These are phyloP conservation scores for Russula olivacea DNA, from an alignment of 768 basidiomycete species.

Conservation along the genomic window DNA sequence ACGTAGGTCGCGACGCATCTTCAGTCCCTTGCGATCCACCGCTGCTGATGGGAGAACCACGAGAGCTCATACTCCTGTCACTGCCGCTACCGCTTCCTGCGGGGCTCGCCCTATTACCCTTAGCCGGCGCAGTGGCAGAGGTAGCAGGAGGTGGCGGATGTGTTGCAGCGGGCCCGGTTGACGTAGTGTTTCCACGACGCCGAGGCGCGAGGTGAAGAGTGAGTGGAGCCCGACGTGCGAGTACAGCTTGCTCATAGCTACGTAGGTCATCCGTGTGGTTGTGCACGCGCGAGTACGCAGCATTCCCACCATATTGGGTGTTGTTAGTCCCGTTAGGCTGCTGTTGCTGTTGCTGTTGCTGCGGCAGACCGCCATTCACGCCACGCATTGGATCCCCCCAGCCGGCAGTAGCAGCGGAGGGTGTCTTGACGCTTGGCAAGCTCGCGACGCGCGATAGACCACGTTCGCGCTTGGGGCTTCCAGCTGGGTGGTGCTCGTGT, in stretches of 20 bases:
- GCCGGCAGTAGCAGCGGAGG: slow-evolving; percentile 34
- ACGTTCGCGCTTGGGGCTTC: slow-evolving; percentile 29
- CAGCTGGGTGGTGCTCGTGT: slow-evolving; percentile 18
- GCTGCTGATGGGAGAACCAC: slow-evolving; percentile 23
- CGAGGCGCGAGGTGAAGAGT: slow-evolving; percentile 51
- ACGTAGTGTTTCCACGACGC: slow-evolving; percentile 26
- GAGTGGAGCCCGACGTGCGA: slow-evolving; percentile 59
- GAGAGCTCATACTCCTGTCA: slow-evolving; percentile 10
- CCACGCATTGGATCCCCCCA: slow-evolving; percentile 21
- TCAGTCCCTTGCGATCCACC: slow-evolving; percentile 30
- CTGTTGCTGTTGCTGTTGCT: not conserved
- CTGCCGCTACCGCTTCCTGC: slow-evolving; percentile 25
- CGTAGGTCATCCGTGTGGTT: slow-evolving; percentile 53
- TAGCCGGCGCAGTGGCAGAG: not conserved
- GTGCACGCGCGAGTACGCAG: slow-evolving; percentile 28
- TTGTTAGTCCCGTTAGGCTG: not conserved
- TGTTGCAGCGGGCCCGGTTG: not conserved
- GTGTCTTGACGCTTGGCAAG: slow-evolving; percentile 65
- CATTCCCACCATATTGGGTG: not conserved
- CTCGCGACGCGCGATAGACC: slow-evolving; percentile 56
- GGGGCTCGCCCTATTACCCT: slow-evolving; percentile 20
- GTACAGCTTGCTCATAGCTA: slow-evolving; percentile 69
- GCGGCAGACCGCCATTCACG: not conserved
- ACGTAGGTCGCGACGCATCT: slow-evolving; percentile 46
- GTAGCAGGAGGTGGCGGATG: not conserved